These are phyloP conservation scores for Backusella circina DNA, from an alignment of 192 early-diverging fungal genomes.

Conservation along the genomic window DNA sequence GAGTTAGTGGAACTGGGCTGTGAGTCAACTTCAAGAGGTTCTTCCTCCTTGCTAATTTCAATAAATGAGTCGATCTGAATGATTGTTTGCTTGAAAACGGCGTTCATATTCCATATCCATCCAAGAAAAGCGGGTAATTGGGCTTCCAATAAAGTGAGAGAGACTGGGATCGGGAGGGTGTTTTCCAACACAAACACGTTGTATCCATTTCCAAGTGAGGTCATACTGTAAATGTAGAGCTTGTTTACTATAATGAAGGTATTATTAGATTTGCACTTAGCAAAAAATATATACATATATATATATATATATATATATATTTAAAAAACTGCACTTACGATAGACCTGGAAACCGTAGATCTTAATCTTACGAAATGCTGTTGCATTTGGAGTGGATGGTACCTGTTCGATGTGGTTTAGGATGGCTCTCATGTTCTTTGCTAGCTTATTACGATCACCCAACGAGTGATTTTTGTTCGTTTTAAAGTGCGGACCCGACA, in stretches of 20 bases:
- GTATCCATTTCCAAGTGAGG: not conserved
- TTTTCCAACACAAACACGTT: not conserved
- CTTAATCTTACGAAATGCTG: not conserved
- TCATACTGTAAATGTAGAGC: no score
- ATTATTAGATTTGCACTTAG: no score
- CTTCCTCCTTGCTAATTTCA: not conserved
- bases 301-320: no score
- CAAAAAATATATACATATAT: no score
- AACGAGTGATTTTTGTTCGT: not conserved
- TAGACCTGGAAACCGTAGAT: not conserved
- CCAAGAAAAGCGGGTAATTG: not conserved
- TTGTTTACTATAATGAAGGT: no score
- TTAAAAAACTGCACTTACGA: not conserved
- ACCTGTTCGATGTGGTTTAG: not conserved
- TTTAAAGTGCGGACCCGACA: not conserved
- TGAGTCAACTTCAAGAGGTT: not conserved
- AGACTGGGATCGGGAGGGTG: not conserved
- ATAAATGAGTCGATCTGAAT: not conserved
- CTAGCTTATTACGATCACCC: not conserved
- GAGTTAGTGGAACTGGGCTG: not conserved
- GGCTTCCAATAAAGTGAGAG: not conserved
- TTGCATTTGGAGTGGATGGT: not conserved
- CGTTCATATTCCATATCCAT: not conserved
- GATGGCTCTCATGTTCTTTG: not conserved
- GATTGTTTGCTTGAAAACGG: not conserved